Evolutionary conservation across 768 basidiomycete genomes (phyloP), one percentile per base, ranked within the genome.

Genomic region (Termitomyces sp.): DNA sequence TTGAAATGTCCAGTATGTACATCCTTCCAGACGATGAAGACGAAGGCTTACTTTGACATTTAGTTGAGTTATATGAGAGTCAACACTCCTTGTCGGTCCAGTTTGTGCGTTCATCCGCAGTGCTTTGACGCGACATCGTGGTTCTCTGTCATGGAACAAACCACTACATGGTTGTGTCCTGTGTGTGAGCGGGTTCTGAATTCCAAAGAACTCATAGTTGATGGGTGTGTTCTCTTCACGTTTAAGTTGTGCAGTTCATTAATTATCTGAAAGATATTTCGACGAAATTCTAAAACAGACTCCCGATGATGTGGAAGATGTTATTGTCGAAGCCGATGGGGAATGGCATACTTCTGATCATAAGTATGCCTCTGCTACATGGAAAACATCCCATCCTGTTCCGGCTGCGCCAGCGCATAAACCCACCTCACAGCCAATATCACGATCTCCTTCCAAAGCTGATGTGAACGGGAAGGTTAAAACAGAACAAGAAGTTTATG

Each of bases 111-210:
- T 37, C 97, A 98, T 70, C 74, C 90, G 7, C 90, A 94, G 62
- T 99, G 97, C 68, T 99, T 98, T 70, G 97, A 99, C 70, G 94
- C 94, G 0, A 79, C 78, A 17, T 92, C 90, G 40, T 99, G 94
- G 94, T 92, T 88, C 65, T 87, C 87, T 5, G 84, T 96, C 67
- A 98, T 97, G 84, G 91, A 96, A 65, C 87, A 92, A 71, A 98
- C 94, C 9, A 97, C 96, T 2, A 94, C 93, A 30, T 99, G 91
- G 88, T 70, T 88, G 45, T 98, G 97, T 70, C 96, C 97, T 26
- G 88, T 93, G 42, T 98, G 97, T 70, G 91, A 93, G 67, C 85
- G 82, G 64, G 73, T 78, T 45, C 69, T 99, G 51, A 82, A 86
- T 59, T 73, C 82, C 19, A 87, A 88, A 34, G 92, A 98, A 57